These are phyloP conservation scores for Brettanomyces custersianus DNA, from an alignment of 805 yeast genomes.

Conservation along the genomic window DNA sequence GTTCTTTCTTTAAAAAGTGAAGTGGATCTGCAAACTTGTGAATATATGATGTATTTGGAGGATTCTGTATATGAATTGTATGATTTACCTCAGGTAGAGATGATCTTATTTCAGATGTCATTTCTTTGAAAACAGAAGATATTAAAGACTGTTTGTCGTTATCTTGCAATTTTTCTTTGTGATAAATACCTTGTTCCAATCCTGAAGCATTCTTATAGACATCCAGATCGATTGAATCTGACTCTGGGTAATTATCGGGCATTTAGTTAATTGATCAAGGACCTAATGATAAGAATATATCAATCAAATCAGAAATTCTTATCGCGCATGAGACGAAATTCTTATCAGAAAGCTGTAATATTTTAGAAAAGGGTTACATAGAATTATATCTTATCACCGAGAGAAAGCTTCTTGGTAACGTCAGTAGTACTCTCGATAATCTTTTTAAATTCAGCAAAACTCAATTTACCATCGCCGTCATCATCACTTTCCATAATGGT, in stretches of 20 bases:
- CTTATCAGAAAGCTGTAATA: too few species aligned
- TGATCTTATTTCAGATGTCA: not conserved
- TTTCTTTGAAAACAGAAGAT: conserved; percentile 4
- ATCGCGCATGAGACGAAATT: too few species aligned
- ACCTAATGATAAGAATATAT: not conserved
- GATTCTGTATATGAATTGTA: too few species aligned
- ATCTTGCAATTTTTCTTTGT: not conserved
- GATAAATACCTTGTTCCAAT: not conserved
- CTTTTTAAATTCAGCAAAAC: conserved; percentile 77
- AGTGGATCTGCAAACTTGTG: conserved; percentile 19
- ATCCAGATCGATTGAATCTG: too few species aligned
- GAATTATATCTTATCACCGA: conserved; percentile 20
- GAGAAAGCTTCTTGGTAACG: conserved; percentile 22
- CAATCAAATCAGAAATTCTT: too few species aligned
- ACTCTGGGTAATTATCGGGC: too few species aligned
- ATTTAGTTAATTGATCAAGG: not conserved
- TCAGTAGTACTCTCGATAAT: conserved; percentile 44
- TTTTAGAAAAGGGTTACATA: too few species aligned
- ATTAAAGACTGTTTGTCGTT: conserved; percentile 5
- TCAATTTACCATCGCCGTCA: conserved; percentile 80
- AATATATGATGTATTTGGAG: conserved; percentile 6
- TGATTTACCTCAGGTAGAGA: not conserved
- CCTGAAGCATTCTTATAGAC: not conserved
- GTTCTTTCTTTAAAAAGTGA: conserved; percentile 24
- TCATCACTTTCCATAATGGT: conserved; percentile 88